phyloP scores from a whole-genome alignment of 345 rosid genomes.

The Euclidium syriacum region DNA sequence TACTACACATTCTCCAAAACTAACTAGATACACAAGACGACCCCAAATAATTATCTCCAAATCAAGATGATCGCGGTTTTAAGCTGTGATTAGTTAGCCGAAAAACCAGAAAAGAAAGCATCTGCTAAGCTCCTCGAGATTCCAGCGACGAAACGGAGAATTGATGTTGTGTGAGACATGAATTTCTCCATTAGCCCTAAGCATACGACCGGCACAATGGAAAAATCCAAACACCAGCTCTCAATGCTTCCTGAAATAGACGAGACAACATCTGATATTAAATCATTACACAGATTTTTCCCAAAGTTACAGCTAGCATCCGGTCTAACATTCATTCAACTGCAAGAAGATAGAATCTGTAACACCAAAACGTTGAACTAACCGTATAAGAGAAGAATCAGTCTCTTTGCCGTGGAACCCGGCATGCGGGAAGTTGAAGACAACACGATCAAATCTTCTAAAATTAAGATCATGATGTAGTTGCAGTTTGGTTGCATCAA shows the following conservation, averaged over 20 bases:
- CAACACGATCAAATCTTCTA: slow-evolving; percentile 44
- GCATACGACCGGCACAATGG: slow-evolving; percentile 38
- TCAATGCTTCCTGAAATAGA: slow-evolving; percentile 49
- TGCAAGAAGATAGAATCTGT: background rate
- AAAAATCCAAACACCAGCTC: slow-evolving; percentile 41
- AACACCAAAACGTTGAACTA: background rate
- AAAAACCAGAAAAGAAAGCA: slow-evolving; percentile 25
- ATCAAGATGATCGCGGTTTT: background rate
- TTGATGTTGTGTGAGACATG: slow-evolving; percentile 57
- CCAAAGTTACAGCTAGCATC: no score
- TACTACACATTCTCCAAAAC: background rate
- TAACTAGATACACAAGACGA: background rate
- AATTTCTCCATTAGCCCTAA: slow-evolving; percentile 41
- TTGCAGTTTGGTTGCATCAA: slow-evolving; percentile 50
- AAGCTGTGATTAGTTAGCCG: background rate
- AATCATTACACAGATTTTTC: no score
- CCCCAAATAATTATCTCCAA: background rate
- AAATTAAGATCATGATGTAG: slow-evolving; percentile 26
- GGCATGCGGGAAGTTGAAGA: slow-evolving; percentile 62
- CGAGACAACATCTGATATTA: background rate
- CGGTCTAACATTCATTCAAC: no score
- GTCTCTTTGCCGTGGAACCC: slow-evolving; percentile 45
- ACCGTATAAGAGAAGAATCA: slow-evolving; percentile 27
- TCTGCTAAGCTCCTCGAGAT: slow-evolving; percentile 37
- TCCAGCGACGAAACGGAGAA: slow-evolving; percentile 46